Conservation (phyloP, 129 eudicot genomes). For the Ambrosia trifida region DNA sequence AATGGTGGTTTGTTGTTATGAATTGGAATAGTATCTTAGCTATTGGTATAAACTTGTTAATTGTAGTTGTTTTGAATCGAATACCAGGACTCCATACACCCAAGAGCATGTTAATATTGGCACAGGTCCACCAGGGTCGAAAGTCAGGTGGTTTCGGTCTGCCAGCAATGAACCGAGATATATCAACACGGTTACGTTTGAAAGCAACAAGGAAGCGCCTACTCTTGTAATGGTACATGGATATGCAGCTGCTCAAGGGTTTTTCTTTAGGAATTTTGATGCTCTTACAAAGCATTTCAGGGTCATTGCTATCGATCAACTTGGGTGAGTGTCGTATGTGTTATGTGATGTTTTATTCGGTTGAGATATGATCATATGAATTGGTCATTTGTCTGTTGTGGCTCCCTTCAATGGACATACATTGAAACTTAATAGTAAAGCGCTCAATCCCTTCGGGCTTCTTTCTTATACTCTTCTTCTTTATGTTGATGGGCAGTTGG, state of each 20-base stretch:
- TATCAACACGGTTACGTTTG: conserved; percentile 82
- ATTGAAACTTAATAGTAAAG: not conserved
- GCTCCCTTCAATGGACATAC: not conserved
- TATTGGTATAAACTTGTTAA: not conserved
- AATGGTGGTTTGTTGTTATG: not conserved
- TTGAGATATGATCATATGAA: conserved; percentile 9
- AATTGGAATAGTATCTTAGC: not conserved
- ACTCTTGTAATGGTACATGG: conserved; percentile 98
- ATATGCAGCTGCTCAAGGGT: conserved; percentile 95
- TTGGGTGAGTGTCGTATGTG: conserved; percentile 58
- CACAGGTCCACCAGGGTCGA: conserved; percentile 86
- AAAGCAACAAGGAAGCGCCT: conserved; percentile 66
- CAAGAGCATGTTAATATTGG: conserved; percentile 82
- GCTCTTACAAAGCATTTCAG: conserved; percentile 71
- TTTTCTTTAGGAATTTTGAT: conserved; percentile 94
- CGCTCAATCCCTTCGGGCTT: not conserved
- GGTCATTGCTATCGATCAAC: conserved; percentile 94
- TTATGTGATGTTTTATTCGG: not conserved
- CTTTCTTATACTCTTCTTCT: conserved; percentile 4
- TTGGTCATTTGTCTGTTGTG: conserved; percentile 3
- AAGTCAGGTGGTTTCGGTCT: conserved; percentile 87
- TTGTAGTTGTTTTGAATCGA: conserved; percentile 11
- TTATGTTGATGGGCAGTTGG: conserved; percentile 64
- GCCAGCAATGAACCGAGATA: conserved; percentile 73
- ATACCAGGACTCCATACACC: conserved; percentile 58